These are phyloP conservation scores for Sparassis latifolia DNA, from an alignment of 1,284 basidiomycete species.

Conservation along the genomic window DNA sequence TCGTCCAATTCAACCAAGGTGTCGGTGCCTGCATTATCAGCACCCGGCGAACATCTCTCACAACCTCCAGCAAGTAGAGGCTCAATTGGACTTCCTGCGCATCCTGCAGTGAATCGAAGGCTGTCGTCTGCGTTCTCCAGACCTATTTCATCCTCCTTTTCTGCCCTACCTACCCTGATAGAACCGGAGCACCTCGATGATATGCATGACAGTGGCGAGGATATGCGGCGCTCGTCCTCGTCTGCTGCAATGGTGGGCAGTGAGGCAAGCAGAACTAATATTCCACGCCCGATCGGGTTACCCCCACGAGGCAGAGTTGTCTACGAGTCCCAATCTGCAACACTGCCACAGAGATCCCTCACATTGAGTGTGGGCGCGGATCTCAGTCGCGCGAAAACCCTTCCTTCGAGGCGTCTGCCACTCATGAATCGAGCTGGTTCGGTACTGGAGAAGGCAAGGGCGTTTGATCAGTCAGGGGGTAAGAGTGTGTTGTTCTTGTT, in stretches of 20 bases:
- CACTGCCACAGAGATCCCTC: conserved; percentile 12
- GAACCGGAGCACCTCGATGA: conserved; percentile 3
- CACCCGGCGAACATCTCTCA: conserved; percentile 14
- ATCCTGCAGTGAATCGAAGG: conserved; percentile 15
- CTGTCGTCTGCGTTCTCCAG: conserved; percentile 5
- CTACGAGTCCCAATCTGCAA: conserved; percentile 15
- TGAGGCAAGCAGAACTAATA: not conserved
- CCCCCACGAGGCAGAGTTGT: not conserved
- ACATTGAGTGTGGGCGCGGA: conserved; percentile 5
- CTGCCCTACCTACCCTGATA: conserved; percentile 10
- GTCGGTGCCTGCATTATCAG: not conserved
- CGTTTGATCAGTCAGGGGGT: conserved; percentile 21
- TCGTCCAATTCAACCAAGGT: not conserved
- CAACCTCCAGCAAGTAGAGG: conserved; percentile 18
- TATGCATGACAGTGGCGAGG: not conserved
- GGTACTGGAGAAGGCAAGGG: conserved; percentile 43
- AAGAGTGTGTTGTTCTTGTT: not conserved
- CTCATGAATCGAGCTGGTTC: conserved; percentile 32
- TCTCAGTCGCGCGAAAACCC: conserved; percentile 18
- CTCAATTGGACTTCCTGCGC: conserved; percentile 13
- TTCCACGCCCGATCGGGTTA: not conserved
- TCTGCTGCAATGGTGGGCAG: conserved; percentile 1
- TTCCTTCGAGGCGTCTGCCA: conserved; percentile 11
- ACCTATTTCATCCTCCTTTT: conserved; percentile 10
- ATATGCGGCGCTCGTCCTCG: conserved; percentile 6